Conservation (phyloP, 2,329 filamentous ascomycete genomes). For the Pestalotiopsis sp. region DNA sequence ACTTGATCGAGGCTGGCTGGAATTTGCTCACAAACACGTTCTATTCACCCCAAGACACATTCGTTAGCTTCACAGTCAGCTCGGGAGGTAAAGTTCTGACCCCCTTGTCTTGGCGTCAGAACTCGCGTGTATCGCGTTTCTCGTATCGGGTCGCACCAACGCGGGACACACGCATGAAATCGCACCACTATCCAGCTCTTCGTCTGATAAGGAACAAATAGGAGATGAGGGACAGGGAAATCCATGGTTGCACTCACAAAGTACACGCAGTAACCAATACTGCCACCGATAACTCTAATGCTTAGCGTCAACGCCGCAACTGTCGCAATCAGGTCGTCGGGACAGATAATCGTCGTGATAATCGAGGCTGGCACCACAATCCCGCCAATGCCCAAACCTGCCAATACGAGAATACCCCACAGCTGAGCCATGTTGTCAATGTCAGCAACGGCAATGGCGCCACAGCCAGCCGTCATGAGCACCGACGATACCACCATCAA, state of each 20-base stretch:
- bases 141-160: not conserved
- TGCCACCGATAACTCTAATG: conserved; percentile 70
- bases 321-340: conserved; percentile 71
- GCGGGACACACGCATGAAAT: not conserved
- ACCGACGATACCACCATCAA: conserved; percentile 62
- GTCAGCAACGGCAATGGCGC: conserved; percentile 52
- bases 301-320: conserved; percentile 69
- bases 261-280: conserved; percentile 62
- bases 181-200: not conserved
- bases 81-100: not conserved
- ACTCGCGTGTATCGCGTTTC: not conserved
- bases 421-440: conserved; percentile 56
- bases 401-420: conserved; percentile 62
- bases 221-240: not conserved
- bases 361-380: conserved; percentile 70
- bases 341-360: conserved; percentile 71
- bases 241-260: not conserved
- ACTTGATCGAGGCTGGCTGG: conserved; percentile 30
- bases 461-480: conserved; percentile 68
- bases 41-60: conserved; percentile 36
- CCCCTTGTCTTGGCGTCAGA: not conserved
- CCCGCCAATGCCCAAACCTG: conserved; percentile 67
- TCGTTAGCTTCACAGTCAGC: not conserved
- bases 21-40: conserved; percentile 56
- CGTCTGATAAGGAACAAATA: not conserved